Percentiles rank a stretch among this genome's conserved stretches.
Evolutionary conservation across 768 basidiomycete genomes (phyloP).

Genomic region (Clavaria fumosa): DNA sequence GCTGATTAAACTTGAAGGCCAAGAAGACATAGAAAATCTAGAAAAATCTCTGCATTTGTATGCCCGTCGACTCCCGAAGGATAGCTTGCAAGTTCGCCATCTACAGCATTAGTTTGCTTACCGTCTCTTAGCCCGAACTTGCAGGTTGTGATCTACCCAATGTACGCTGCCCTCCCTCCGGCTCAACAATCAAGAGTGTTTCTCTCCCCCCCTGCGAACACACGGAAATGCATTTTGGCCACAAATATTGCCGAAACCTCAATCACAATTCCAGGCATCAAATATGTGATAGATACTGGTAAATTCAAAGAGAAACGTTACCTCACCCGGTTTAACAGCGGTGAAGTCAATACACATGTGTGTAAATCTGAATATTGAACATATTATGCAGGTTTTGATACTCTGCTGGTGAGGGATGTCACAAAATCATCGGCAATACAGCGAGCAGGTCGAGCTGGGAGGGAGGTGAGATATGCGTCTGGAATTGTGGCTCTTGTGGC

Average conservation of each 20-base stretch:
- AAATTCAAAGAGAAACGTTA: conserved; percentile 92
- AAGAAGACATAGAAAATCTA: conserved; percentile 91
- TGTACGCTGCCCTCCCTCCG: conserved; percentile 78
- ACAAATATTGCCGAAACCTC: conserved; percentile 98
- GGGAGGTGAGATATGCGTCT: conserved; percentile 41
- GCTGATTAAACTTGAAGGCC: conserved; percentile 33
- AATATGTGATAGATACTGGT: conserved; percentile 92
- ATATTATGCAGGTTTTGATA: conserved; percentile 64
- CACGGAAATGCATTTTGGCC: conserved; percentile 84
- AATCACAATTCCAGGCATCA: conserved; percentile 92
- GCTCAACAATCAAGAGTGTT: conserved; percentile 72
- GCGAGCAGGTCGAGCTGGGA: conserved; percentile 91
- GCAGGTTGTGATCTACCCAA: conserved; percentile 60
- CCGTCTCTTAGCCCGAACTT: conserved; percentile 6
- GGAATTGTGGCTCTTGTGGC: background rate
- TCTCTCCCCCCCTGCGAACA: conserved; percentile 40
- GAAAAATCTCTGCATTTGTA: conserved; percentile 57
- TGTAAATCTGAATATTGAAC: conserved; percentile 3
- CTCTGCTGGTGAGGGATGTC: conserved; percentile 66
- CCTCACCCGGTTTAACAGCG: conserved; percentile 50
- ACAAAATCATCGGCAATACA: conserved; percentile 87
- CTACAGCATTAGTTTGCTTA: background rate
- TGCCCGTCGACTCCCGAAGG: conserved; percentile 51
- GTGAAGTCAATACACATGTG: conserved; percentile 28
- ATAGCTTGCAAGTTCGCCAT: conserved; percentile 31